Evolutionary conservation across 768 basidiomycete species (phyloP), one percentile per base, ranked within the genome.

Genomic region (Boletus rex-veris): DNA sequence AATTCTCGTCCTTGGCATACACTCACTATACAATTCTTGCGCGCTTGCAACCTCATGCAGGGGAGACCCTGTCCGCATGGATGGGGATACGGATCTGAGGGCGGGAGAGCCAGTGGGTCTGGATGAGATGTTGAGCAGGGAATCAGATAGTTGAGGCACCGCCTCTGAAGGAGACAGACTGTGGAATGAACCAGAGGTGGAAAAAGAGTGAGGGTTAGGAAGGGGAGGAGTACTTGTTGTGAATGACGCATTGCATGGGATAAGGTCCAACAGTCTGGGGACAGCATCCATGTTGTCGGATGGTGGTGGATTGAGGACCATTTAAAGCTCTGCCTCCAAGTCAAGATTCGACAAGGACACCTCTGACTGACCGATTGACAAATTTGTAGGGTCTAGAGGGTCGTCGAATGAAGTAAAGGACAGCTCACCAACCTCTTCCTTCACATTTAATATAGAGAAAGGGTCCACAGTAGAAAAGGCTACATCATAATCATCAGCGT

Each of bases 1-100:
- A 53, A 85, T 82, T 41, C 80, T 73, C 24, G 72, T 73, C 48
- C 73, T 75, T 3, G 58, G 66, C 60, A 33, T 57, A 60, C 61
- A 63, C 4, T 47, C 59, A 19, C 43, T 41, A 28, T 61, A 56
- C 18, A 61, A 40, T 7, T 65, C 65, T 41, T 64, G 66, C 6
- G 51, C 48, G 30, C 59, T 66, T n/a, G 58, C 53, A 3, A 37
- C 47, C 40, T 64, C 64, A 8, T 60, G 61, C 12, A 70, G 26
- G 11, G 71, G 71, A n/a, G 70, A 69, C n/a, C 62, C 71, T 21
- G 61, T 53, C 30, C 57, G 50, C 28, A 58, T 2, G 16, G 51
- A 56, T 11, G 68, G 70, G 0, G 68, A 68, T 15, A 45, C 56
- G 7, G 61, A 57, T 10, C 54, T 50, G 15, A 65, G 7, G 3